Conservation (phyloP, 2,329 filamentous ascomycete genomes). For the Colletotrichum sublineola region DNA sequence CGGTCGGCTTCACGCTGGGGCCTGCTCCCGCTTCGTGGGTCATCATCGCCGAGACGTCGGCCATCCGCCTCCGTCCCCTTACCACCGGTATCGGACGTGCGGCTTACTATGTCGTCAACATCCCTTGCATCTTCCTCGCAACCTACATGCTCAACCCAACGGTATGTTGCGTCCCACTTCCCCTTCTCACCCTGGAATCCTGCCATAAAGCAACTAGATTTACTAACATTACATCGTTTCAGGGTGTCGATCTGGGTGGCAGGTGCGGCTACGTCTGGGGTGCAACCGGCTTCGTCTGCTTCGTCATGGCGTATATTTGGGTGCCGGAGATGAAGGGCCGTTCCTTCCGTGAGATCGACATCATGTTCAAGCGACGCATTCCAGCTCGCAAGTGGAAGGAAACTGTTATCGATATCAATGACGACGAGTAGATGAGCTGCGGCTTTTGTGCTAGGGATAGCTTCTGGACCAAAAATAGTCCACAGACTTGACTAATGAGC, state of each 20-base stretch:
- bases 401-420: conserved; percentile 68
- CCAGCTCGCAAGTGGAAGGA: conserved; percentile 68
- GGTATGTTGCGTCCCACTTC: conserved; percentile 48
- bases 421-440: conserved; percentile 67
- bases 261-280: conserved; percentile 73
- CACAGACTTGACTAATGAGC: conserved; percentile 1
- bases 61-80: conserved; percentile 74
- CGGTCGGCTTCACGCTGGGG: conserved; percentile 73
- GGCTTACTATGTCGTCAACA: conserved; percentile 74
- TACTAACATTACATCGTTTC: conserved; percentile 46
- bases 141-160: conserved; percentile 72
- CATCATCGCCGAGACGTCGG: conserved; percentile 76
- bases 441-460: background rate
- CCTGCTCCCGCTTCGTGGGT: conserved; percentile 75
- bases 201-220: conserved; percentile 17
- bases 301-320: conserved; percentile 61
- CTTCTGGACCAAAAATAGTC: background rate
- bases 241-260: conserved; percentile 61
- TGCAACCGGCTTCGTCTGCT: conserved; percentile 68
- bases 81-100: conserved; percentile 75
- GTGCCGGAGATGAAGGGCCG: conserved; percentile 70
- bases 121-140: conserved; percentile 74
- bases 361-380: conserved; percentile 67
- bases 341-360: conserved; percentile 73
- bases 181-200: background rate